Conservation (phyloP, 2,329 filamentous ascomycete species). For the Colletotrichum sp. region DNA sequence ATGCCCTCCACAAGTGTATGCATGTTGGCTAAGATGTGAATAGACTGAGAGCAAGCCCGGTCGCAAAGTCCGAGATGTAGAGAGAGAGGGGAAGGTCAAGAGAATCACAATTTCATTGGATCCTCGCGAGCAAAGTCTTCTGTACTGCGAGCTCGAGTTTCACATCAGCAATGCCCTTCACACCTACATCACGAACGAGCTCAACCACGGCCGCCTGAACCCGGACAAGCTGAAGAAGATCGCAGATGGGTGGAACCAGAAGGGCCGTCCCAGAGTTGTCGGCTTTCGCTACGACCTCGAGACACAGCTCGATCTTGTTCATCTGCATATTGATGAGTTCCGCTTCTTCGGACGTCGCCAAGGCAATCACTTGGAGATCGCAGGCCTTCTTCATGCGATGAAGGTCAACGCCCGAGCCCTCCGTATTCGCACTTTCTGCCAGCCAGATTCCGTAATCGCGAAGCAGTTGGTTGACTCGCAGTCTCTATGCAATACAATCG, state of each 20-base stretch:
- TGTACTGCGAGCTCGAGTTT: conserved; percentile 66
- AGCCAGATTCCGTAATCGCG: conserved; percentile 62
- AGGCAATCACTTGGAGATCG: conserved; percentile 46
- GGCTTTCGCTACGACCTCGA: conserved; percentile 66
- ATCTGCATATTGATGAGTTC: conserved; percentile 56
- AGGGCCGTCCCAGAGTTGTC: conserved; percentile 59
- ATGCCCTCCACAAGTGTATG: neutral
- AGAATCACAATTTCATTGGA: conserved; percentile 55
- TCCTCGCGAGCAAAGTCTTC: conserved; percentile 61
- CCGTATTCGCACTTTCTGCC: conserved; percentile 60
- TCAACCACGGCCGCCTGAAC: conserved; percentile 60
- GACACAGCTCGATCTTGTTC: conserved; percentile 62
- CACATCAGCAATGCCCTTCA: conserved; percentile 56
- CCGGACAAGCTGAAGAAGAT: conserved; percentile 56
- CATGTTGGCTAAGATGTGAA: neutral
- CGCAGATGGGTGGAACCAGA: conserved; percentile 55
- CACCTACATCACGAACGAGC: conserved; percentile 56
- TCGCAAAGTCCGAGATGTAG: conserved; percentile 34
- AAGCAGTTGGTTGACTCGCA: conserved; percentile 63
- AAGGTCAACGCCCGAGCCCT: conserved; percentile 57
- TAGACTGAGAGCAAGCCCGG: conserved; percentile 41
- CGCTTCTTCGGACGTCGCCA: conserved; percentile 58
- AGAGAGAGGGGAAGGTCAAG: conserved; percentile 28
- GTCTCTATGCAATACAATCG: conserved; percentile 55
- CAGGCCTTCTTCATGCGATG: conserved; percentile 56